Evolutionary conservation across 768 basidiomycete species (phyloP), one percentile per base, ranked within the genome.

Genomic region (Pulveroboletus sp.): DNA sequence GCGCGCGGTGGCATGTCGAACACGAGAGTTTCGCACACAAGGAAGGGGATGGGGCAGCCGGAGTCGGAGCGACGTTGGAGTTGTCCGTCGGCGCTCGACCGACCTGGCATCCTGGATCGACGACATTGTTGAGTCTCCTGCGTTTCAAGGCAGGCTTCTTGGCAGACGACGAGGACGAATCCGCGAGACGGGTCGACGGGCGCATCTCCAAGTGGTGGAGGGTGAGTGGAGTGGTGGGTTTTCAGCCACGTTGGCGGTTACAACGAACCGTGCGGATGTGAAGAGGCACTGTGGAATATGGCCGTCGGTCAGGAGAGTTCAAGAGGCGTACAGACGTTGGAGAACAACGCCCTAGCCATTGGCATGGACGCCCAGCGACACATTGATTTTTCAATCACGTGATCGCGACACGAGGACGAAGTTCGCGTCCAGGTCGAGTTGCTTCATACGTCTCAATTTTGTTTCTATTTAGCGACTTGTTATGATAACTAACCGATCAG

Each of bases 1-100:
- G 55, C 12, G 55, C 44, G 13, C 65, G 67, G 57, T 66, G 57
- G 53, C 65, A 66, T 47, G 65, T 57, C 26, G 64, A 68, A 40
- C 65, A 66, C 35, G 62, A 60, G 23, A 56, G 52, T 11, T 58
- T 67, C 17, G 49, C 4, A 46, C 12, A 53, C 20, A 32, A 12
- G 6, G 48, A 48, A 40, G 41, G 39, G 23, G 46, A 13, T 4
- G 43, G 26, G 23, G 14, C 26, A 7, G 29, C 54, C 36, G 14
- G 34, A 7, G 31, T 47, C 38, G 45, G 26, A 17, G 19, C 14
- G 13, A 56, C 27, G 24, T 62, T 64, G 29, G 63, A 62, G 38
- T 56, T 57, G 44, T 61, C 56, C 17, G 47, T 41, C 11, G 57
- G 40, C 6, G 57, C 49, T 31, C 60, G 63, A 43, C 35, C 31